Base-by-base conservation (phyloP, 2,329 filamentous ascomycete genomes). In the Pleoardoris graminearum region DNA sequence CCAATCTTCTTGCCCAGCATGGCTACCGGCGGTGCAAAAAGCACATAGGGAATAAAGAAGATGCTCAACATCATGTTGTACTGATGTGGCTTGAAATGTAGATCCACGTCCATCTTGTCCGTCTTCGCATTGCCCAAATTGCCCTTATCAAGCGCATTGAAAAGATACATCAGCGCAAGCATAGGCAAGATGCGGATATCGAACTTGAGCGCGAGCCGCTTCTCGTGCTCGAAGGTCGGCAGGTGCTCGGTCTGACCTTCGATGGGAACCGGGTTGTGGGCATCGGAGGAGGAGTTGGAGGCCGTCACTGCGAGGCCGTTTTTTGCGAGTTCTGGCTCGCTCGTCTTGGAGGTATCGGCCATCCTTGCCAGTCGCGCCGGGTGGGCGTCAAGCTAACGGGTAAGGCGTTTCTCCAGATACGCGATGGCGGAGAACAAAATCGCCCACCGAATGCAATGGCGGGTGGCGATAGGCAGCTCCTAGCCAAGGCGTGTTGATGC, bases 41-140 rank as follows among this genome's bases (percentile, higher is more conserved):
- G 66, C 30, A 90, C 87, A 67, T 88, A 90, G 0, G 88, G 88
- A 6, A 91, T 78, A 71, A 88, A 91, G 77, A 91, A 91, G 58
- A 91, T 85, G 42, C 60, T 46, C 51, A 90, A 72, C 42, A 90
- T 80, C 23, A 85, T 79, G 66, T 89, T 90, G 74, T 90, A 89
- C 66, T 89, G 80, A 57, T 84, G 80, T 0, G 74, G 69, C 37
- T 79, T 79, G 72, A 91, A 85, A 27, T 82, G 69, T 17, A 90
- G 74, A 61, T 85, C 81, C 21, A 73, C 75, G 48, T 79, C 76
- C 56, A 79, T 68, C 11, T 70, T 69, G 36, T 74, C 75, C 0
- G 77, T 79, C 57, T 77, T 77, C 39, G 76, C 76, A 50, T 77
- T 77, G 8, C 75, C 68, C 7, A 73, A 52, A 37, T 72, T 72